Conservation (phyloP, 2,329 filamentous ascomycete genomes). For the Coniochaeta pulveracea region DNA sequence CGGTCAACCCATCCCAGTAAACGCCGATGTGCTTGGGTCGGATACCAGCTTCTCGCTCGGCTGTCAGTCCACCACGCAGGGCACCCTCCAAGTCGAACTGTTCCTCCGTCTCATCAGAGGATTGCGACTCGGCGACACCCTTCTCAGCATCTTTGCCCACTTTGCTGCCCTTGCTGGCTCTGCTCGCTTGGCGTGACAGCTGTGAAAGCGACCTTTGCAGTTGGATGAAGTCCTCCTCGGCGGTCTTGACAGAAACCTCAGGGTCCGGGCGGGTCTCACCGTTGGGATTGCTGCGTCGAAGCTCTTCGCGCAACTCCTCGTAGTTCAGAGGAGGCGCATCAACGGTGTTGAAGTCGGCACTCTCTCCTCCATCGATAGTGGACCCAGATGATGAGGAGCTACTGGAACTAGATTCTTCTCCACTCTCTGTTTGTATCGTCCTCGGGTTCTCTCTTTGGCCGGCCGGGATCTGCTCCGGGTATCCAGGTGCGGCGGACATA, state of each 20-base stretch:
- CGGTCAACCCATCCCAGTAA: constrained; percentile 66
- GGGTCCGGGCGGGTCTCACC: constrained; percentile 27
- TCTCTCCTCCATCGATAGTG: too few relatives aligned
- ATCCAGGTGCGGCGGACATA: too few relatives aligned
- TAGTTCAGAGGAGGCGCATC: constrained; percentile 16
- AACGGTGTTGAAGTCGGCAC: too few relatives aligned
- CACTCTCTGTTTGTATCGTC: not conserved
- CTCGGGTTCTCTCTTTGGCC: not conserved
- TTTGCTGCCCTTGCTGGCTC: constrained; percentile 19
- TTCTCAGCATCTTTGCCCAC: constrained; percentile 46
- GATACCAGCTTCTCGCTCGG: constrained; percentile 68
- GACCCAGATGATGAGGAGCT: too few relatives aligned
- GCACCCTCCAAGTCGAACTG: constrained; percentile 67
- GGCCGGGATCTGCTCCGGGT: too few relatives aligned
- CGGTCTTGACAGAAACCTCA: constrained; percentile 54
- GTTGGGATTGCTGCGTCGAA: constrained; percentile 33
- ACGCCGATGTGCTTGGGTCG: constrained; percentile 70
- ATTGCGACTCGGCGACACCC: constrained; percentile 25
- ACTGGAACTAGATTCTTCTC: too few relatives aligned
- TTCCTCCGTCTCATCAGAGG: constrained; percentile 36
- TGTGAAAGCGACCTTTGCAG: constrained; percentile 51
- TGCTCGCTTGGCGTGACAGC: constrained; percentile 42
- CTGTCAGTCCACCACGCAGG: constrained; percentile 58
- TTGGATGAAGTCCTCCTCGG: constrained; percentile 60
- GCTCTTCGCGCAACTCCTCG: constrained; percentile 28